A percentile compares a stretch with the other conserved stretches of the same genome.
Evolutionary conservation across 78 protist species (phyloP).

Genomic region (Trichosphaerium sp.): DNA sequence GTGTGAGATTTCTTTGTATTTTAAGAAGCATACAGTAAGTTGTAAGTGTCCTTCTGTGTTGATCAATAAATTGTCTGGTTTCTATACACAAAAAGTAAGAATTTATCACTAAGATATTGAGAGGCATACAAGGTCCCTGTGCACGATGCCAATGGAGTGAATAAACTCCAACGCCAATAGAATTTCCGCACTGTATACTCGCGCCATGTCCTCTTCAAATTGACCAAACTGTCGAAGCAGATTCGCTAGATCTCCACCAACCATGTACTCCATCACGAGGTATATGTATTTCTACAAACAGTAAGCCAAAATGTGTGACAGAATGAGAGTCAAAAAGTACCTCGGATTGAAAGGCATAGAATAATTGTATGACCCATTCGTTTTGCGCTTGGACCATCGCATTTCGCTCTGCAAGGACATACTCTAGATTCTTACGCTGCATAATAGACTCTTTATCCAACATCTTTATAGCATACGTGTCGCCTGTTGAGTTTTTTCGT

Average conservation of each 20-base stretch:
- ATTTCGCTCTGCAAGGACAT: constrained; percentile 41
- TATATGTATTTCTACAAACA: constrained; percentile 42
- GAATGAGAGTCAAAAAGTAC: too few relatives aligned
- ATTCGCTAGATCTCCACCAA: constrained; percentile 59
- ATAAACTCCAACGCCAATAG: constrained; percentile 75
- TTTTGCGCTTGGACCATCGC: constrained; percentile 9
- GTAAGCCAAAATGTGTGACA: too few relatives aligned
- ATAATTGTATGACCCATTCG: constrained; percentile 41
- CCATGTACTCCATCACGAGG: constrained; percentile 64
- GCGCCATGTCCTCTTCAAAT: constrained; percentile 46
- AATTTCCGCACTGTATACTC: constrained; percentile 67
- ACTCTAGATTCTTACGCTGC: constrained; percentile 35
- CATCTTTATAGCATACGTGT: constrained; percentile 79
- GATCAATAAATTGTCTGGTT: constrained; percentile 50
- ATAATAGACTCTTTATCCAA: constrained; percentile 52
- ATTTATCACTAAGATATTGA: not conserved
- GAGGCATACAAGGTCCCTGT: constrained; percentile 23
- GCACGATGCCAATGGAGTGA: constrained; percentile 52
- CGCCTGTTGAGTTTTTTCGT: constrained; percentile 47
- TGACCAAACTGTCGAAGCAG: constrained; percentile 29
- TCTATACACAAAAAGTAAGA: not conserved
- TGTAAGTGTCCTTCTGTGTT: constrained; percentile 51
- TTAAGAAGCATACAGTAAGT: too few relatives aligned
- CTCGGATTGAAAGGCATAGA: constrained; percentile 25
- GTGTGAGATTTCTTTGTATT: too few relatives aligned